phyloP scores from a whole-genome alignment of 2,329 filamentous ascomycete genomes.

The Xylaria digitata region DNA sequence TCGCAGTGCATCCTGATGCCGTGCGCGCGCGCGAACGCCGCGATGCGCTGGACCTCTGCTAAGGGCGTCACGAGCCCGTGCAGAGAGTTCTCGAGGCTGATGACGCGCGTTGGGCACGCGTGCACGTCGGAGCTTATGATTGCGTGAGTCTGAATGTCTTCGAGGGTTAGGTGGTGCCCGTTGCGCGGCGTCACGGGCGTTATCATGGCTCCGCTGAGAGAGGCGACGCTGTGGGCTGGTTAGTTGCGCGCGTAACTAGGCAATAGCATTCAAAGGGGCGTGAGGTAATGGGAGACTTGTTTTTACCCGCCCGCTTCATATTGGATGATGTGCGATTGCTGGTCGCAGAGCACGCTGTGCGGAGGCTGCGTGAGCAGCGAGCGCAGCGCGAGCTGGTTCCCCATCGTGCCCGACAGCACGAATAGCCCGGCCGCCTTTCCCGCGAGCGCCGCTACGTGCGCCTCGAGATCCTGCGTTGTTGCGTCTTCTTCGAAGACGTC shows the following conservation, averaged over 20 bases:
- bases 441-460: constrained; percentile 72
- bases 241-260: too few relatives aligned
- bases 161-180: constrained; percentile 56
- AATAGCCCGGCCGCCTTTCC: constrained; percentile 75
- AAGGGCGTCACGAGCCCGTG: constrained; percentile 53
- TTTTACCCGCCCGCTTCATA: constrained; percentile 62
- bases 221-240: constrained; percentile 58
- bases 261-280: neutral
- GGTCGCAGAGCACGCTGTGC: constrained; percentile 76
- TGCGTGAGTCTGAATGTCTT: constrained; percentile 53
- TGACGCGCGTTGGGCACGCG: constrained; percentile 55
- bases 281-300: neutral
- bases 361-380: constrained; percentile 77
- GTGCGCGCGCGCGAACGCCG: constrained; percentile 50
- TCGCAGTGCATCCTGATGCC: constrained; percentile 62
- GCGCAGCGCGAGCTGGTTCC: constrained; percentile 80
- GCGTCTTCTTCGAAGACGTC: constrained; percentile 80
- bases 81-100: constrained; percentile 58
- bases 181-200: constrained; percentile 57
- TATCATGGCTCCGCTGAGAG: constrained; percentile 72
- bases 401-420: constrained; percentile 84
- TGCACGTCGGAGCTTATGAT: constrained; percentile 57
- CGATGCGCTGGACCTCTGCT: constrained; percentile 50
- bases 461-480: constrained; percentile 74
- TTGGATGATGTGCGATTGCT: constrained; percentile 74